phyloP scores from a whole-genome alignment of 768 basidiomycete genomes.

The Calocybe cyanea region DNA sequence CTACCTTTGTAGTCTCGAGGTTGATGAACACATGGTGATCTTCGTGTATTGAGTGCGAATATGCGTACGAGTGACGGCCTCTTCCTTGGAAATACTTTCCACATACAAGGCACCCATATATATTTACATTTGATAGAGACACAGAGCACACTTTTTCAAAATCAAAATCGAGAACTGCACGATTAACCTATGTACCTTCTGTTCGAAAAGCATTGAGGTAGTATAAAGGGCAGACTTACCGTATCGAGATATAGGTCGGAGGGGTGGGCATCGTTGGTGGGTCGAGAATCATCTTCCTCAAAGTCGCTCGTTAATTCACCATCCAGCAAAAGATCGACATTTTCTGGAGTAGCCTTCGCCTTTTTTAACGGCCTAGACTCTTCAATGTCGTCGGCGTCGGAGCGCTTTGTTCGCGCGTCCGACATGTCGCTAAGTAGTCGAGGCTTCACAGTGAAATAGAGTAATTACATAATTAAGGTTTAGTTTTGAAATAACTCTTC shows the following conservation, averaged over 20 bases:
- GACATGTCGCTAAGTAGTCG: not conserved
- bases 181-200: slow-evolving; percentile 65
- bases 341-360: slow-evolving; percentile 19
- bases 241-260: slow-evolving; percentile 96
- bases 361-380: slow-evolving; percentile 28
- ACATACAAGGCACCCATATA: slow-evolving; percentile 95
- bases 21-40: slow-evolving; percentile 99
- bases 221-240: slow-evolving; percentile 40
- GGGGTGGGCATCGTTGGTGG: slow-evolving; percentile 38
- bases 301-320: slow-evolving; percentile 1
- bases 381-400: slow-evolving; percentile 8
- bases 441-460: not conserved
- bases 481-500: not conserved
- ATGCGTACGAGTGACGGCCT: slow-evolving; percentile 91
- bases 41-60: slow-evolving; percentile 94
- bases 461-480: slow-evolving; percentile 7
- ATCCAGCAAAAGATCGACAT: slow-evolving; percentile 13
- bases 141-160: slow-evolving; percentile 99
- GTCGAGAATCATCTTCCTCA: slow-evolving; percentile 27
- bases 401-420: slow-evolving; percentile 8
- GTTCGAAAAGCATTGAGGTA: slow-evolving; percentile 7
- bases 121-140: slow-evolving; percentile 93
- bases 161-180: slow-evolving; percentile 91
- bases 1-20: slow-evolving; percentile 86
- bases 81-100: slow-evolving; percentile 99